Conservation (phyloP, 805 yeast species). For the Scheffersomyces stipitis region DNA sequence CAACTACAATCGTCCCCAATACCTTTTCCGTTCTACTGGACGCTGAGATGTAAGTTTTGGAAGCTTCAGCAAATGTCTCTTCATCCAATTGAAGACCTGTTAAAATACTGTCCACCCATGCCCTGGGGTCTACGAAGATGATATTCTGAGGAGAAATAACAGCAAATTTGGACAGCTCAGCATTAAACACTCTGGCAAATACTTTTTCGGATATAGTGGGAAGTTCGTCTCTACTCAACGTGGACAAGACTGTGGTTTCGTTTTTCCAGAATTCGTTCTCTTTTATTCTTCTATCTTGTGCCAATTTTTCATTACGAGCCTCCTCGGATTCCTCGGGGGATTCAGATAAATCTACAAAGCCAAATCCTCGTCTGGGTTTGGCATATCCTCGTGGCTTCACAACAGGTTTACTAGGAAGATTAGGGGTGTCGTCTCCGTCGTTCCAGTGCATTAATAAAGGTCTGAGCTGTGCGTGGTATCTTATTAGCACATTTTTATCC, state of each 20-base stretch:
- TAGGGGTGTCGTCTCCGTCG: not conserved
- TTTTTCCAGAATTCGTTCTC: slow-evolving; percentile 10
- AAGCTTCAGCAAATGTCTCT: too few relatives aligned
- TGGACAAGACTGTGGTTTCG: slow-evolving; percentile 9
- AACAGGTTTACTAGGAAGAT: not conserved
- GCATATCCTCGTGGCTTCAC: slow-evolving; percentile 4
- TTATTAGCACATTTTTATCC: slow-evolving; percentile 6
- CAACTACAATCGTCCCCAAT: slow-evolving; percentile 15
- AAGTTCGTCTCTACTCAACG: slow-evolving; percentile 16
- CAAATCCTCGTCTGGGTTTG: slow-evolving; percentile 29
- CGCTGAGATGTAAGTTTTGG: slow-evolving; percentile 9
- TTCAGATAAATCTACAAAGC: slow-evolving; percentile 21
- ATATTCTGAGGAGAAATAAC: too few relatives aligned
- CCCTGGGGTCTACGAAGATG: too few relatives aligned
- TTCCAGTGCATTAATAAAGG: slow-evolving; percentile 25
- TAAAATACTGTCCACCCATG: too few relatives aligned
- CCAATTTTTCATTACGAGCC: slow-evolving; percentile 1
- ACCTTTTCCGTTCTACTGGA: slow-evolving; percentile 4
- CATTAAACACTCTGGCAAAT: not conserved
- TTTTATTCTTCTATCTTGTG: not conserved
- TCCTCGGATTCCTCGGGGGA: slow-evolving; percentile 8
- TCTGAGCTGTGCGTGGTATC: slow-evolving; percentile 23
- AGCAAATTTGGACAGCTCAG: not conserved
- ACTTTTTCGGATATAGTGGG: slow-evolving; percentile 4
- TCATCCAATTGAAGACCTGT: too few relatives aligned